Conservation (phyloP, 1,284 basidiomycete species). For the Boletus albobrunnescens region DNA sequence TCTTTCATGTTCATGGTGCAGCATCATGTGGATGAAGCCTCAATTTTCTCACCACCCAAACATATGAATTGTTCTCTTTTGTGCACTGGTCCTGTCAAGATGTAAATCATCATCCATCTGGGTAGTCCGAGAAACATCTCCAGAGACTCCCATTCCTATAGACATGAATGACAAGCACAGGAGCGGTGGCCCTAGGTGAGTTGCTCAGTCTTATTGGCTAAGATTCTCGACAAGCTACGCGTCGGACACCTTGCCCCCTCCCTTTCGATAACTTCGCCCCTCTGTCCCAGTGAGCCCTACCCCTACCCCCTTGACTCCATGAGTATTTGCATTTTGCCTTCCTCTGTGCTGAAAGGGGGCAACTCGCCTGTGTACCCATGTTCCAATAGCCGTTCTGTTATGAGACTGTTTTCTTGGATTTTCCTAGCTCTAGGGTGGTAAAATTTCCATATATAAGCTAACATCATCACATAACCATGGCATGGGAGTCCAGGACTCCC, state of each 20-base stretch:
- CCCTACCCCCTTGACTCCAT: too few species aligned
- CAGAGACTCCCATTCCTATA: slow-evolving; percentile 6
- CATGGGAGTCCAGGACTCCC: not conserved
- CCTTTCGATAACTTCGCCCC: too few species aligned
- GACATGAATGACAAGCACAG: too few species aligned
- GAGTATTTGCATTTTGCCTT: too few species aligned
- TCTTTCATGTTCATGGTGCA: not conserved
- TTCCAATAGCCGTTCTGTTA: too few species aligned
- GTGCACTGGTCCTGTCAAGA: slow-evolving; percentile 20
- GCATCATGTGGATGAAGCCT: not conserved
- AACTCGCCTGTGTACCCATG: too few species aligned
- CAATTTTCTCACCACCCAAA: not conserved
- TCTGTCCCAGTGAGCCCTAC: too few species aligned
- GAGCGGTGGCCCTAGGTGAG: too few species aligned
- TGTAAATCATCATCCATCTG: slow-evolving; percentile 5
- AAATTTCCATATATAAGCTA: not conserved
- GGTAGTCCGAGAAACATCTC: slow-evolving; percentile 13
- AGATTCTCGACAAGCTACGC: too few species aligned
- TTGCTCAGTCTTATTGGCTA: too few species aligned
- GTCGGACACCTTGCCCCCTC: too few species aligned
- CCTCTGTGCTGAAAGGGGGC: too few species aligned
- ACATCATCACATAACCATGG: not conserved
- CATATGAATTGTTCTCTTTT: slow-evolving; percentile 13
- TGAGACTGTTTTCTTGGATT: not conserved
- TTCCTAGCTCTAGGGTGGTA: not conserved